Conservation (phyloP, 306 rosid genomes). For the Macrotyloma uniflorum region DNA sequence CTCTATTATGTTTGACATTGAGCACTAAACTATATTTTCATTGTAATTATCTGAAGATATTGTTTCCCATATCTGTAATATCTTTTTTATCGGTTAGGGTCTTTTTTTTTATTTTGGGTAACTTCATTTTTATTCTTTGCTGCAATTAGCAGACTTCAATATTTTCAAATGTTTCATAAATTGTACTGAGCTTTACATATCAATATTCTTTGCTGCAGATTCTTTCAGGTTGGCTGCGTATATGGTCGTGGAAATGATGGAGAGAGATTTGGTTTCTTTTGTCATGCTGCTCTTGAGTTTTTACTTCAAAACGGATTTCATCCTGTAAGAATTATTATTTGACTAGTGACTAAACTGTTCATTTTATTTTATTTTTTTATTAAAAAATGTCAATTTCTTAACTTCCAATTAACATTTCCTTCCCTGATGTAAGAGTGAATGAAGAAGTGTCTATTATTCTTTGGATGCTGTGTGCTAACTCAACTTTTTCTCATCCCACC, state of each 20-base stretch:
- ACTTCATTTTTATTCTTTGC: slow-evolving; percentile 18
- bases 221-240: slow-evolving; percentile 69
- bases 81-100: slow-evolving; percentile 12
- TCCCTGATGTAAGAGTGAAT: neutral
- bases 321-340: slow-evolving; percentile 70
- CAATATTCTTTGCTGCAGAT: slow-evolving; percentile 54
- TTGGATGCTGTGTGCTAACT: neutral
- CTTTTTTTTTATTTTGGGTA: neutral
- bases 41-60: slow-evolving; percentile 3
- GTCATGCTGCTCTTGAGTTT: slow-evolving; percentile 95
- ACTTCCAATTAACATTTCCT: slow-evolving; percentile 16
- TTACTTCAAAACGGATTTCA: slow-evolving; percentile 81
- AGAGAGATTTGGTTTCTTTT: slow-evolving; percentile 92
- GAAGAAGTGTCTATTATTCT: neutral
- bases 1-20: slow-evolving; percentile 3
- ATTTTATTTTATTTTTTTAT: slow-evolving; percentile 8
- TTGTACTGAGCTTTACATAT: slow-evolving; percentile 27
- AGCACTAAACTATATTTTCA: neutral
- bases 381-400: neutral
- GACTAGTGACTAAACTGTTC: slow-evolving; percentile 16
- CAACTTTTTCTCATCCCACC: slow-evolving; percentile 18
- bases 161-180: slow-evolving; percentile 31
- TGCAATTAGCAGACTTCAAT: slow-evolving; percentile 10
- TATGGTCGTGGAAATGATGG: slow-evolving; percentile 90
- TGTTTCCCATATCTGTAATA: neutral